These are phyloP conservation scores for Termitomyces sp. DNA, from an alignment of 768 basidiomycete species.

Conservation along the genomic window DNA sequence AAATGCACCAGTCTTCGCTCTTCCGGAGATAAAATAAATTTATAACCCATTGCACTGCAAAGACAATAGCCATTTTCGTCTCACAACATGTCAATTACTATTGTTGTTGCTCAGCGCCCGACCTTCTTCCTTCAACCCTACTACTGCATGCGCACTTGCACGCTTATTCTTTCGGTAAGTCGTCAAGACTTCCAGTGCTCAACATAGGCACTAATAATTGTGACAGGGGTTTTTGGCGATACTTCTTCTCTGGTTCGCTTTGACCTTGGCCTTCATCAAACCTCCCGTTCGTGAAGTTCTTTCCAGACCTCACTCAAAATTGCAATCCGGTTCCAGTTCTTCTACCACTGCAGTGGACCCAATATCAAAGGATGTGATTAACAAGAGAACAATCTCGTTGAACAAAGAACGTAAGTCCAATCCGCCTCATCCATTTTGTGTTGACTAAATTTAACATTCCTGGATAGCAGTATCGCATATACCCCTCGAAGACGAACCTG, in stretches of 20 bases:
- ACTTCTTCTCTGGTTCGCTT: background rate
- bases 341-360: background rate
- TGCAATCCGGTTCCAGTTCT: background rate
- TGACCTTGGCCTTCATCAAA: constrained; percentile 1
- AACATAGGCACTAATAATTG: background rate
- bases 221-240: background rate
- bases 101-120: background rate
- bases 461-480: background rate
- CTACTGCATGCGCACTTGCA: background rate
- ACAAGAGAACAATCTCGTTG: too few relatives aligned
- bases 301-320: background rate
- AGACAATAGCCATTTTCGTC: background rate
- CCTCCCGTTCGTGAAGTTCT: constrained; percentile 1
- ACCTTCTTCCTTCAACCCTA: background rate
- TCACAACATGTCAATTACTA: background rate
- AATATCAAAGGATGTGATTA: background rate
- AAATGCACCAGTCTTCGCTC: background rate
- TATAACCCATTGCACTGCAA: background rate
- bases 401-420: background rate
- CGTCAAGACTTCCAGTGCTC: background rate
- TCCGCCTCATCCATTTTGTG: background rate
- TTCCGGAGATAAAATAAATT: background rate
- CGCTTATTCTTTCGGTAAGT: background rate
- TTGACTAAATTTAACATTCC: background rate
- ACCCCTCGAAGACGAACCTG: background rate